Percentiles rank a stretch among this genome's conserved stretches.
These are phyloP conservation scores for Abelmoschus esculentus DNA, from an alignment of 345 rosid species.

Conservation along the genomic window DNA sequence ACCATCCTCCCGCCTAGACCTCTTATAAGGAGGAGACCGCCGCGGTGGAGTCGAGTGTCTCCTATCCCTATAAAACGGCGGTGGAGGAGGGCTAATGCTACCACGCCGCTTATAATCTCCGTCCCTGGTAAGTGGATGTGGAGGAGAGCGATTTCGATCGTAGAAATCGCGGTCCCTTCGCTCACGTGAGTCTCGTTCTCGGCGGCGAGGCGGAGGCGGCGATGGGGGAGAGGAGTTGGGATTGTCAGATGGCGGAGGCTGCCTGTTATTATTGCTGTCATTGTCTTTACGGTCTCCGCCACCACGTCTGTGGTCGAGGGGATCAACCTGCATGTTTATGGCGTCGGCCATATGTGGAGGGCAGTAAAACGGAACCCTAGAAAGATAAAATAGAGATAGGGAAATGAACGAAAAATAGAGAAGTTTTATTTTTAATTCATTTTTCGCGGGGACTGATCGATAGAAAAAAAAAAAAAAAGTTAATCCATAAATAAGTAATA, in stretches of 20 bases:
- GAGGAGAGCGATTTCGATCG: conserved; percentile 71
- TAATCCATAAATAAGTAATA: background rate
- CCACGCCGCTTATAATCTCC: conserved; percentile 74
- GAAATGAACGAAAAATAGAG: background rate
- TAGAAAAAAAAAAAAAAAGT: background rate
- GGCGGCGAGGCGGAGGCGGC: conserved; percentile 36
- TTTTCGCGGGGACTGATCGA: background rate
- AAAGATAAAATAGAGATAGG: background rate
- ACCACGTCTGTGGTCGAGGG: conserved; percentile 45
- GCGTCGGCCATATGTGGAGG: conserved; percentile 53
- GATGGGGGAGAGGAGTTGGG: conserved; percentile 30
- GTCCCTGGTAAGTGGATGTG: conserved; percentile 44
- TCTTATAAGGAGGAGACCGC: conserved; percentile 80
- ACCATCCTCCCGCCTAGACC: conserved; percentile 87
- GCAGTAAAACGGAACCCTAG: conserved; percentile 36
- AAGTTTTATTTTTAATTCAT: background rate
- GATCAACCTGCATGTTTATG: conserved; percentile 52
- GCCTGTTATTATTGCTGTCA: background rate
- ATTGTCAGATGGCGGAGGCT: conserved; percentile 11
- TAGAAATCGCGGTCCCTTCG: conserved; percentile 60
- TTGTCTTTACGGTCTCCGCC: conserved; percentile 40
- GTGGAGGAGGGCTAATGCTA: conserved; percentile 73
- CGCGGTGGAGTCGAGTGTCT: conserved; percentile 65
- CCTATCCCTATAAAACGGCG: conserved; percentile 58
- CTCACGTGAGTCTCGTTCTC: conserved; percentile 80